Evolutionary conservation across 1,139 yeast genomes (phyloP).

Genomic region (Hansenula lynferdii): DNA sequence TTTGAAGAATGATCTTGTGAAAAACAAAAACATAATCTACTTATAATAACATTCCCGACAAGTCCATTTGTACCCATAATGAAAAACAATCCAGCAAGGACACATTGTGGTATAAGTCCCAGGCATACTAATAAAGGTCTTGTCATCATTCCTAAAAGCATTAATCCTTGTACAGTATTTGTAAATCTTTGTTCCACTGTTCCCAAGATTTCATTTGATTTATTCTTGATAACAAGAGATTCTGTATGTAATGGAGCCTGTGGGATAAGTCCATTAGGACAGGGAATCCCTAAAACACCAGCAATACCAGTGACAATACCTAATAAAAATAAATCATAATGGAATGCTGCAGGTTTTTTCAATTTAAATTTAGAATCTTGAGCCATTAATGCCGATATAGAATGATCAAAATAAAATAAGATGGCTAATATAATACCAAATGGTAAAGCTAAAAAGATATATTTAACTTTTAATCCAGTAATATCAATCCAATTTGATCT

Average conservation of each 20-base stretch:
- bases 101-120: conserved; percentile 91
- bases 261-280: conserved; percentile 95
- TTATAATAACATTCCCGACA: conserved; percentile 58
- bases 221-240: conserved; percentile 58
- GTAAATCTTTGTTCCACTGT: conserved; percentile 90
- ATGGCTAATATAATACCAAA: conserved; percentile 83
- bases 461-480: conserved; percentile 63
- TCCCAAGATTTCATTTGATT: conserved; percentile 32
- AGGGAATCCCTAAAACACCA: conserved; percentile 86
- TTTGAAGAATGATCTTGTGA: conserved; percentile 31
- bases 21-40: conserved; percentile 57
- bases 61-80: conserved; percentile 88
- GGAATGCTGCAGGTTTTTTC: conserved; percentile 83
- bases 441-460: conserved; percentile 86
- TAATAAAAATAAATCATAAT: conserved; percentile 83
- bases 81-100: conserved; percentile 86
- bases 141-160: conserved; percentile 85
- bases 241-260: conserved; percentile 94
- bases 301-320: conserved; percentile 86
- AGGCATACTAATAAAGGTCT: conserved; percentile 78
- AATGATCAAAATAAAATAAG: conserved; percentile 90
- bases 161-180: conserved; percentile 76
- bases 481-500: conserved; percentile 40
- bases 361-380: conserved; percentile 80
- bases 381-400: conserved; percentile 88